Conservation (phyloP, 768 basidiomycete genomes). For the Pulveroboletus ravenelii region DNA sequence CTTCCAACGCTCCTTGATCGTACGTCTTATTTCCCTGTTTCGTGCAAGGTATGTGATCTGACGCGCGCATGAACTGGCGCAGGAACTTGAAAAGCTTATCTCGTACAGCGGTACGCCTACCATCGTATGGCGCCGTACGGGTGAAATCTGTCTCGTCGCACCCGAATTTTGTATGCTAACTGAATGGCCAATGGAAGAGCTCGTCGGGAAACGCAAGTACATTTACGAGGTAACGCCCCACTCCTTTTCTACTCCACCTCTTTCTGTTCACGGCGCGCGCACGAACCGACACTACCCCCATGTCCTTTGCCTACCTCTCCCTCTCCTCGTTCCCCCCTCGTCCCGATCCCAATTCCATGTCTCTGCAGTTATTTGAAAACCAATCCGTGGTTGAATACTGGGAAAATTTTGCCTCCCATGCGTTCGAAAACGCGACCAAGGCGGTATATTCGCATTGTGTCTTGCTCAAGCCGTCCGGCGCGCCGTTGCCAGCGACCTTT, state of each 20-base stretch:
- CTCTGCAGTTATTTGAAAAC: constrained; percentile 80
- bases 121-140: constrained; percentile 95
- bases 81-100: constrained; percentile 97
- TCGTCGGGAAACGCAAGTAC: constrained; percentile 55
- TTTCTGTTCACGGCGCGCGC: constrained; percentile 17
- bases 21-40: constrained; percentile 32
- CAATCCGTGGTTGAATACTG: constrained; percentile 93
- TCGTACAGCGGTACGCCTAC: constrained; percentile 97
- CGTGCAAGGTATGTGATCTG: background rate
- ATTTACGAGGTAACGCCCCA: constrained; percentile 32
- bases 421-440: constrained; percentile 96
- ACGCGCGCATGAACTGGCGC: background rate
- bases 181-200: constrained; percentile 83
- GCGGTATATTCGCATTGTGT: constrained; percentile 93
- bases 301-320: background rate
- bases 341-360: background rate
- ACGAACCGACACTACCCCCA: constrained; percentile 6
- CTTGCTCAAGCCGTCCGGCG: constrained; percentile 76
- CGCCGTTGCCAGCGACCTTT: constrained; percentile 86
- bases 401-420: constrained; percentile 95
- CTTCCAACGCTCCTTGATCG: constrained; percentile 89
- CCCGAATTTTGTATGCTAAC: constrained; percentile 95
- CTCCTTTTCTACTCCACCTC: constrained; percentile 8
- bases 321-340: background rate
- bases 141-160: constrained; percentile 95